phyloP scores from a whole-genome alignment of 768 basidiomycete species.

The Lenzites betulinus region DNA sequence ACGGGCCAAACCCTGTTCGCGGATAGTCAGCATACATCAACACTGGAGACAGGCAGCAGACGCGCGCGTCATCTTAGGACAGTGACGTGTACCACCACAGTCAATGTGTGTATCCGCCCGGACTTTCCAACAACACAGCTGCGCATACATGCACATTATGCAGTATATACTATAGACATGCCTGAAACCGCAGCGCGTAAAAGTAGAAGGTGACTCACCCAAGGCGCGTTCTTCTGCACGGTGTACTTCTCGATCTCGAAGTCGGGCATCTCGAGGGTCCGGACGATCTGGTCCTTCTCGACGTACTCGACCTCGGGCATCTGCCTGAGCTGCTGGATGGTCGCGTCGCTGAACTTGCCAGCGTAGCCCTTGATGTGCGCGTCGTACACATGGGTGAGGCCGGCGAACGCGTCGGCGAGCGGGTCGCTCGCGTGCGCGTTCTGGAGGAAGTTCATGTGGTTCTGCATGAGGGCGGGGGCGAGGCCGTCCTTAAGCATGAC shows the following conservation, averaged over 20 bases:
- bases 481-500: constrained; percentile 81
- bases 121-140: too few relatives aligned
- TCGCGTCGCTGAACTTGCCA: constrained; percentile 69
- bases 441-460: constrained; percentile 80
- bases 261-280: constrained; percentile 50
- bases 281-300: constrained; percentile 94
- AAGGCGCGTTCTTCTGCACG: constrained; percentile 74
- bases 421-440: constrained; percentile 57
- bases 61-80: constrained; percentile 15
- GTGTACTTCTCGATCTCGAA: constrained; percentile 15
- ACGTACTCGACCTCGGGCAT: constrained; percentile 91
- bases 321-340: constrained; percentile 73
- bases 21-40: not conserved
- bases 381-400: constrained; percentile 77
- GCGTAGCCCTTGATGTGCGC: constrained; percentile 77
- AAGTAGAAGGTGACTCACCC: constrained; percentile 59
- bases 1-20: constrained; percentile 84
- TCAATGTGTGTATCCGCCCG: not conserved
- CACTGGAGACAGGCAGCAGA: not conserved
- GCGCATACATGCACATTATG: too few relatives aligned
- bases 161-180: too few relatives aligned
- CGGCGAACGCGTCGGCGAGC: constrained; percentile 50
- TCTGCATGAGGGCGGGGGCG: constrained; percentile 56
- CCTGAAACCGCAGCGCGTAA: not conserved
- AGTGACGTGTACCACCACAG: constrained; percentile 19